Evolutionary conservation across 2,329 filamentous ascomycete genomes (phyloP).

Genomic region (Xylaria sp.): DNA sequence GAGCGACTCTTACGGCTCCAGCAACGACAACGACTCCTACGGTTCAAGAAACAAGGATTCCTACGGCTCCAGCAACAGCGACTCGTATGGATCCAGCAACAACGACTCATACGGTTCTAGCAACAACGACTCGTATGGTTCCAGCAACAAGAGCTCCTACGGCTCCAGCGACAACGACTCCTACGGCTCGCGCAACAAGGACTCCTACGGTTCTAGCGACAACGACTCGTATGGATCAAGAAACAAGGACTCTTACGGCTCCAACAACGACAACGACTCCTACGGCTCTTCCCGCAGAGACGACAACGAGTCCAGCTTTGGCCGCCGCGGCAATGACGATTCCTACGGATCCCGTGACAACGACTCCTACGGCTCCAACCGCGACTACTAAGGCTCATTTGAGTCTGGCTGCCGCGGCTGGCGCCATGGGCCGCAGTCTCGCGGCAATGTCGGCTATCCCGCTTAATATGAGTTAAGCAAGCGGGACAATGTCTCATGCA

Average conservation of each 20-base stretch:
- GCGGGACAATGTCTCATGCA: background rate
- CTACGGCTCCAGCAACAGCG: constrained; percentile 19
- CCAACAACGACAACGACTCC: constrained; percentile 8
- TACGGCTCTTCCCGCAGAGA: constrained; percentile 17
- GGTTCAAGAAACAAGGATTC: constrained; percentile 16
- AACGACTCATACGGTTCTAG: constrained; percentile 11
- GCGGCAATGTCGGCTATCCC: background rate
- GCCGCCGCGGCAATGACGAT: constrained; percentile 9
- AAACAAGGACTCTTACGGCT: constrained; percentile 18
- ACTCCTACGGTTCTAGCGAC: constrained; percentile 12
- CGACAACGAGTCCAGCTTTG: constrained; percentile 6
- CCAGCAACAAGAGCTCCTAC: constrained; percentile 7
- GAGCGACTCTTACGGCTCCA: constrained; percentile 21
- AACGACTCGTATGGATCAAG: constrained; percentile 7
- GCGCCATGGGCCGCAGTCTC: background rate
- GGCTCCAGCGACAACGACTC: constrained; percentile 7
- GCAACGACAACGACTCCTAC: constrained; percentile 29
- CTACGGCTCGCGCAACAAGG: constrained; percentile 13
- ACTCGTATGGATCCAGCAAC: constrained; percentile 9
- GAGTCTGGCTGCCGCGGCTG: constrained; percentile 6
- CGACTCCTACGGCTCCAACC: constrained; percentile 15
- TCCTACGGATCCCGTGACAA: constrained; percentile 15
- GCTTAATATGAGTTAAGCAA: constrained; percentile 1
- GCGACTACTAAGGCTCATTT: constrained; percentile 8
- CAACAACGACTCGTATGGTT: constrained; percentile 21